Evolutionary conservation across 2,329 filamentous ascomycete genomes (phyloP), one percentile per base, ranked within the genome.

Genomic region (Microdochium trichocladiopsis): DNA sequence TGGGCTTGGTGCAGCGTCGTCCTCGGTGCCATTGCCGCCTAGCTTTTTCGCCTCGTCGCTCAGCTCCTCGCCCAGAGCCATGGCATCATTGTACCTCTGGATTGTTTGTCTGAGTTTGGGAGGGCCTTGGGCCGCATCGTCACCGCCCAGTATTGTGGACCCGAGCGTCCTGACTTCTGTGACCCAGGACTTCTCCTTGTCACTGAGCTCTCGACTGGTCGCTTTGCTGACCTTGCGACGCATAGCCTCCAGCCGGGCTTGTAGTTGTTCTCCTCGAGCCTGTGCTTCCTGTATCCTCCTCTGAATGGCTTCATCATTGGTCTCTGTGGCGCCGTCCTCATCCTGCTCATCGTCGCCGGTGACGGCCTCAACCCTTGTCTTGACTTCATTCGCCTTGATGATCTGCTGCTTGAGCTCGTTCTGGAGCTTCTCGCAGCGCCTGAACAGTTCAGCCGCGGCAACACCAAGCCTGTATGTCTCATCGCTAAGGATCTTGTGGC

Each of bases 371-470:
- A 91, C 82, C 58, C 82, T 81, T 37, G 75, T 72, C 62, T 82
- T 82, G 41, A 89, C 77, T 60, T 87, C 80, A 51, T 82, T 80
- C 25, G 82, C 84, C 58, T 84, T 83, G 55, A 71, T 71, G 23
- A 91, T 78, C 63, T 92, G 87, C 55, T 84, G 80, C 56, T 73
- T 75, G 43, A 91, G 75, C 62, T 91, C 87, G 18, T 75, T 72
- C 60, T 86, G 83, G 24, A 92, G 74, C 47, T 82, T 76, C 58
- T 87, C 79, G 55, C 87, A 89, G 51, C 84, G 78, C 24, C 84
- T 76, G 69, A 91, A 92, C 5, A 92, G 73, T 60, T 90, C 86
- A 1, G 87, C 81, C 1, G 86, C 87, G 1, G 86, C 87, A 45
- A 80, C 72, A 16, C 87, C 86, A 11, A 92, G 75, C 11, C 75